Evolutionary conservation across 257 asterid genomes (phyloP).

Genomic region (Haberlea rhodopensis): DNA sequence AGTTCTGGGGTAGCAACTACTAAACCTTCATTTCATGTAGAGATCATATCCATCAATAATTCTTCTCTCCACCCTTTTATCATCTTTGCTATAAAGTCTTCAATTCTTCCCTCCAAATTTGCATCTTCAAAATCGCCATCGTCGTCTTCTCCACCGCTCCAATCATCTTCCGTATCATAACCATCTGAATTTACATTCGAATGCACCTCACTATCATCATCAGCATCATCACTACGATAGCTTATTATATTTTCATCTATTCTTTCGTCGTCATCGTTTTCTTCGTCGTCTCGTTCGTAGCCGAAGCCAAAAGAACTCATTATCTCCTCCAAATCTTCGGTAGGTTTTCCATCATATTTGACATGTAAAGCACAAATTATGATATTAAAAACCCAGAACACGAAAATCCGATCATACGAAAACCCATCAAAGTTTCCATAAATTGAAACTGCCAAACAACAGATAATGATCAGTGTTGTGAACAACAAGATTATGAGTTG

Average conservation of each 20-base stretch:
- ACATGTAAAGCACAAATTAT: constrained; percentile 20
- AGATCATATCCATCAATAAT: constrained; percentile 26
- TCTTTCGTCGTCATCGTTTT: not conserved
- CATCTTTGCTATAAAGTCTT: constrained; percentile 36
- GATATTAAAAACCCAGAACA: constrained; percentile 22
- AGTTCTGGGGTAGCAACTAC: no score
- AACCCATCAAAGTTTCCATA: constrained; percentile 17
- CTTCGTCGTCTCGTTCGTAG: constrained; percentile 4
- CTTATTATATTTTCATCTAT: not conserved
- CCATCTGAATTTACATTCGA: constrained; percentile 11
- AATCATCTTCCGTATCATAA: constrained; percentile 15
- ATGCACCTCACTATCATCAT: not conserved
- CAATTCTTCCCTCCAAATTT: constrained; percentile 28
- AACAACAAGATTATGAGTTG: constrained; percentile 12
- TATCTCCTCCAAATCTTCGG: constrained; percentile 15
- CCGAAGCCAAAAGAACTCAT: constrained; percentile 8
- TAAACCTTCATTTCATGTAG: no score
- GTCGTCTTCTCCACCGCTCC: not conserved
- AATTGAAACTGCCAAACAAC: constrained; percentile 15
- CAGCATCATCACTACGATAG: not conserved
- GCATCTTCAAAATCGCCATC: constrained; percentile 8
- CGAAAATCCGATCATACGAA: constrained; percentile 4
- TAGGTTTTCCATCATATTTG: constrained; percentile 13
- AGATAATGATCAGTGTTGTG: constrained; percentile 2
- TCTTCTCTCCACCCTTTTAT: constrained; percentile 36